phyloP scores from a whole-genome alignment of 2,329 filamentous ascomycete species.

The Aspergillus nomiae region DNA sequence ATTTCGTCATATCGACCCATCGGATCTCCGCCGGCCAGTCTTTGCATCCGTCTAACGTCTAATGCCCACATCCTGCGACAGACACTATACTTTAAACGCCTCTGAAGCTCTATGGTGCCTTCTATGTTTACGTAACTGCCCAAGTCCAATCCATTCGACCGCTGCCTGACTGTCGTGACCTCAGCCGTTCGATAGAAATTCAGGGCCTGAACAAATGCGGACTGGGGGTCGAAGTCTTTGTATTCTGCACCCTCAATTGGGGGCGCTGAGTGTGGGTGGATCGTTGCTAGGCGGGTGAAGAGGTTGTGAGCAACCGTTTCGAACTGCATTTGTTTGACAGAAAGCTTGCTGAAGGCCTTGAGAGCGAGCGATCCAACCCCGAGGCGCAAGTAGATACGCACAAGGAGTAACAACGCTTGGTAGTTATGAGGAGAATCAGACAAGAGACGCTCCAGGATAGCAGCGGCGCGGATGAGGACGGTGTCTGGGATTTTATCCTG shows the following conservation, averaged over 20 bases:
- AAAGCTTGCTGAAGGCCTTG: slow-evolving; percentile 47
- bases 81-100: slow-evolving; percentile 40
- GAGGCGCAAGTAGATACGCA: slow-evolving; percentile 46
- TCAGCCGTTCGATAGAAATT: slow-evolving; percentile 45
- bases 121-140: slow-evolving; percentile 49
- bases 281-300: slow-evolving; percentile 49
- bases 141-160: slow-evolving; percentile 41
- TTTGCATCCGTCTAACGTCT: slow-evolving; percentile 43
- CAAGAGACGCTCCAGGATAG: slow-evolving; percentile 43
- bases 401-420: slow-evolving; percentile 45
- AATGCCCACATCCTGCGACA: slow-evolving; percentile 46
- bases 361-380: slow-evolving; percentile 51
- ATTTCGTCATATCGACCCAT: slow-evolving; percentile 38
- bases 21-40: slow-evolving; percentile 41
- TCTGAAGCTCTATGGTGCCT: slow-evolving; percentile 44
- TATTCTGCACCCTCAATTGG: slow-evolving; percentile 42
- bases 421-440: slow-evolving; percentile 50
- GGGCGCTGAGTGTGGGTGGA: slow-evolving; percentile 48
- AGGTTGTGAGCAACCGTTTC: slow-evolving; percentile 51
- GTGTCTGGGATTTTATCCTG: slow-evolving; percentile 27
- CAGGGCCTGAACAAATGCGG: slow-evolving; percentile 42
- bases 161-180: slow-evolving; percentile 37
- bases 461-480: slow-evolving; percentile 40
- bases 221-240: slow-evolving; percentile 46
- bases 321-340: slow-evolving; percentile 52